Evolutionary conservation across 352 stramenopile species (phyloP), one percentile per base, ranked within the genome.

Genomic region (Phytophthora sp.): DNA sequence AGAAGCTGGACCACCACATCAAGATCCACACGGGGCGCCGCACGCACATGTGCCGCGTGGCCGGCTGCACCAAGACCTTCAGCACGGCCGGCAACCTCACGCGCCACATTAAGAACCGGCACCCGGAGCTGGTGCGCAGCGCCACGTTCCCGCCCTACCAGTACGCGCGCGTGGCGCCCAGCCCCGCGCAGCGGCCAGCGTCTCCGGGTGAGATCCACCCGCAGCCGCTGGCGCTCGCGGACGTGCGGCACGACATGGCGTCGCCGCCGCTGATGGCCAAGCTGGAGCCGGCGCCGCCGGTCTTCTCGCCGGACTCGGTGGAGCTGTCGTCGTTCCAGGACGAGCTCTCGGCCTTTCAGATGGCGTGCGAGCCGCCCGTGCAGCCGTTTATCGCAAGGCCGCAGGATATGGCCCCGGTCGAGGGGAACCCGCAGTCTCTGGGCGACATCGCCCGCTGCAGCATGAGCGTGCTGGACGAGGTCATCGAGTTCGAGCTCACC

Each of bases 21-120:
- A 83, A 86, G 60, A 86, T 80, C 49, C 76, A 86, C 59, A 79
- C 65, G 42, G 76, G 70, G 23, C 61, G 74, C 26, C 64, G 70
- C 34, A 77, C 74, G 26, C 74, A 86, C 68, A 61, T 73, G 51
- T 86, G 76, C 49, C 57, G 46, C 15, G 62, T 76, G 13, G 4
- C 53, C 7, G 67, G 70, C 28, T 86, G 76, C 57, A 76, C 69
- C 27, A 86, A 86, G 53, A 77, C 76, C 21, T 86, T 86, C 43
- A 86, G 71, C 45, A 86, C 76, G 20, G 73, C 76, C n/a, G 76
- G 76, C 5, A 86, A 86, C 53, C 68, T 86, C 46, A 79, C 76
- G 32, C 76, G 76, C 17, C 76, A 86, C 61, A 74, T 69, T 55
- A 82, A 83, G 57, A 79, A 79, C 34, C 70, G 78, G 34, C 72